Evolutionary conservation across 768 basidiomycete genomes (phyloP), one percentile per base, ranked within the genome.

Genomic region (Tulasnella sp.): DNA sequence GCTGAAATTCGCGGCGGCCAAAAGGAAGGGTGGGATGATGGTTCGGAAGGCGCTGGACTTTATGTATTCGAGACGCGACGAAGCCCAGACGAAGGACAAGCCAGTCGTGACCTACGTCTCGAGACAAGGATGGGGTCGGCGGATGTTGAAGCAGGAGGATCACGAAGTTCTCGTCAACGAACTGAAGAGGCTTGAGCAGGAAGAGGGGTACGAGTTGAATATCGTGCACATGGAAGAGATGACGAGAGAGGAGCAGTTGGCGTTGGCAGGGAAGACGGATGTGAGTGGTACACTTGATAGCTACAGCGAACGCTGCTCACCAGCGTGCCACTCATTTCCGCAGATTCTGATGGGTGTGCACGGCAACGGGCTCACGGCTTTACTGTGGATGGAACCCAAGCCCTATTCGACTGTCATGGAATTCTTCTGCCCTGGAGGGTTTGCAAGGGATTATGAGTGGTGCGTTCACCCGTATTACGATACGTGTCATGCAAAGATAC

Each of bases 401-500:
- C 88, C 88, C 0, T 82, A 89, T n/a, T 89, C 92, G 9, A 89
- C 92, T 4, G 92, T 96, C 31, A 91, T 96, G 78, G 93, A 96
- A 83, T 88, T 96, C 22, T 93, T 96, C 83, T 91, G 86, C 80
- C 93, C 93, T 0, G 85, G 83, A 3, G 94, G 93, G 0, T 95
- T 93, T 81, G 90, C 93, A 38, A 90, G 91, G 80, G 94, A 95
- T 80, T 95, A 95, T 81, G 89, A 93, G 79, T 96, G 93, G 54
- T 58, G 25, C 54, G 54, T 58, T 29, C 54, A 15, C 12, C n/a
- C 17, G n/a, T 15, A 19, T 52, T 52, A 5, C 39, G 42, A 78
- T 71, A 82, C 82, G 69, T 71, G 83, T 39, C 77, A 78, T 14
- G n/a, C 78, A 79, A 49, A 77, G n/a, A 58, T n/a, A n/a, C 29